Percentiles rank a stretch among this genome's conserved stretches.
Conservation (phyloP, 306 rosid genomes). For the Cyamopsis tetragonoloba region DNA sequence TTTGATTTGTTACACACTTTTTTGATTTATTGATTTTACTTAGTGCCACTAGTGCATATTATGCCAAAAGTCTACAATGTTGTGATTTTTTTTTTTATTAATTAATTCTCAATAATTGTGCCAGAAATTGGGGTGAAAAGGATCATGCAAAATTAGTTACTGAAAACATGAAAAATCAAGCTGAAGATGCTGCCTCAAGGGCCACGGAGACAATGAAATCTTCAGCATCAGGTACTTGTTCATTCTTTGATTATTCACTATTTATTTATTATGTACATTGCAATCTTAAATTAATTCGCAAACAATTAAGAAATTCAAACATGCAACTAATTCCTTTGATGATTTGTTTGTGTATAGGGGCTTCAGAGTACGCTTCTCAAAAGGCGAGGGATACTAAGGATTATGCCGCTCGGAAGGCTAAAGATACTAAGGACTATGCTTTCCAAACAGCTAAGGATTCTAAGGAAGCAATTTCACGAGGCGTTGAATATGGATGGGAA, state of each 20-base stretch:
- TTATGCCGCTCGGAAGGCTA: no score
- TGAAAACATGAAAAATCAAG: slow-evolving; percentile 20
- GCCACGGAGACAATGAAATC: slow-evolving; percentile 36
- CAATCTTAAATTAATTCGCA: neutral
- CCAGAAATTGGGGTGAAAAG: slow-evolving; percentile 31
- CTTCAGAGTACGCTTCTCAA: slow-evolving; percentile 33
- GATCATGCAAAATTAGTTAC: slow-evolving; percentile 13
- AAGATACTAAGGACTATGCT: no score
- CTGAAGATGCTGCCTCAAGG: slow-evolving; percentile 45
- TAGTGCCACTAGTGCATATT: neutral
- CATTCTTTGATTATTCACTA: neutral
- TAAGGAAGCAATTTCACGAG: slow-evolving; percentile 24
- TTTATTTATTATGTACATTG: neutral
- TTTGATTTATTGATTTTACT: neutral
- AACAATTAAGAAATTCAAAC: no score
- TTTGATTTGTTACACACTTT: no score
- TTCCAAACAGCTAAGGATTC: slow-evolving; percentile 7
- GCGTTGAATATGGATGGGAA: slow-evolving; percentile 16
- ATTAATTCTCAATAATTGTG: slow-evolving; percentile 1
- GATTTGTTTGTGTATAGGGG: slow-evolving; percentile 21
- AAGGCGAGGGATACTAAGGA: slow-evolving; percentile 22
- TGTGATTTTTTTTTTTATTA: slow-evolving; percentile 8
- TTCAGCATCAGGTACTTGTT: slow-evolving; percentile 44
- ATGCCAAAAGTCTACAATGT: neutral
- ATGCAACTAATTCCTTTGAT: neutral